Evolutionary conservation across 768 basidiomycete species (phyloP), one percentile per base, ranked within the genome.

Genomic region (Agaricus sinodeliciosus): DNA sequence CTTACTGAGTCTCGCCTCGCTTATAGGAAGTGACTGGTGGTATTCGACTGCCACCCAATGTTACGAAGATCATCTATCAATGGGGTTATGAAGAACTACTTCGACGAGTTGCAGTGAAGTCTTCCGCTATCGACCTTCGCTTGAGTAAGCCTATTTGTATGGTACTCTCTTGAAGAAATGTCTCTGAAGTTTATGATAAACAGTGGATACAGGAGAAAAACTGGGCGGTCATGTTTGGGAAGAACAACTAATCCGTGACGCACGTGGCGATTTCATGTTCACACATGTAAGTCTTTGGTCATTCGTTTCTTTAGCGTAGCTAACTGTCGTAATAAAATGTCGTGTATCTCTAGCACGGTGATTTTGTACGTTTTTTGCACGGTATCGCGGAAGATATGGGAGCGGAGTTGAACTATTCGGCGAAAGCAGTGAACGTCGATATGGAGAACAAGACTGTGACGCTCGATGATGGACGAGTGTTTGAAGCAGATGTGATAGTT

Each of bases 191-290:
- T 35, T 37, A 35, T 15, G 8, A 15, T 40, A 22, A 28, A 2
- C 56, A 84, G 82, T 72, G 54, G 71, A 78, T 39, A 71, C 73
- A 0, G 83, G 81, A 2, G 73, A 77, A 49, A 56, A 64, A 3
- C 57, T 84, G 2, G 80, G 82, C 2, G 62, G 55, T 12, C 78
- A 80, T 42, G 56, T 65, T 2, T 84, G 80, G 80, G 70, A 77
- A 49, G 70, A 76, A 45, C 77, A 77, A 50, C 67, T 82, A 57
- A 63, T 84, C 48, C 60, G 65, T 16, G 78, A 80, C 55, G 70
- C 68, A 1, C 61, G 66, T 4, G 73, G 71, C 2, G 69, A 72
- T 35, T 74, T 70, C 57, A 27, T 70, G 13, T 65, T 67, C 47
- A 58, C 63, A 9, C 62, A 68, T 70, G 62, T 72, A 70, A 50